Percentiles rank a stretch among this genome's conserved stretches.
Evolutionary conservation across 139 green algal genomes (phyloP).

Genomic region (Chlorella sorokiniana): DNA sequence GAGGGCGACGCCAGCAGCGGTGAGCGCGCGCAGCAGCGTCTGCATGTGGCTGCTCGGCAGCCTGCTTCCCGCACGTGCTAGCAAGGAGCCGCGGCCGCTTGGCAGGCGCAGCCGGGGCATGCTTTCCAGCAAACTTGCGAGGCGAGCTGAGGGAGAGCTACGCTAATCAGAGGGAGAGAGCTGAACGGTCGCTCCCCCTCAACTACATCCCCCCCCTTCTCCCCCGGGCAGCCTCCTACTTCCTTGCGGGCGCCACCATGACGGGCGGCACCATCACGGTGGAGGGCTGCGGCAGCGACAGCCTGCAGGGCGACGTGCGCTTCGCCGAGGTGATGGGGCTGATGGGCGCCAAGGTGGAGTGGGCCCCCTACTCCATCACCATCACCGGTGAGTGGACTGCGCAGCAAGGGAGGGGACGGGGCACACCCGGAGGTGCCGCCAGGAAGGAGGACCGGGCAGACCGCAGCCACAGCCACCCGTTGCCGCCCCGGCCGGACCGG

Average conservation of each 20-base stretch:
- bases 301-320: conserved; percentile 90
- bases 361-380: conserved; percentile 89
- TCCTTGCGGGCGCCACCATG: conserved; percentile 94
- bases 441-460: too few relatives aligned
- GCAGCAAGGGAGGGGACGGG: too few relatives aligned
- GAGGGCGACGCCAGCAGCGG: conserved; percentile 94
- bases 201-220: neutral
- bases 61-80: neutral
- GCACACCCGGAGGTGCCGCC: too few relatives aligned
- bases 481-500: too few relatives aligned
- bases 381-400: conserved; percentile 77
- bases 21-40: neutral
- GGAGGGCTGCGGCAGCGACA: conserved; percentile 92
- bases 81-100: too few relatives aligned
- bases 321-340: conserved; percentile 97
- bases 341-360: conserved; percentile 95
- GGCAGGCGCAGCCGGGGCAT: too few relatives aligned
- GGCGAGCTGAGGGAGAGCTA: too few relatives aligned
- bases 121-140: too few relatives aligned
- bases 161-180: too few relatives aligned
- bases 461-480: too few relatives aligned
- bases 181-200: too few relatives aligned
- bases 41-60: neutral
- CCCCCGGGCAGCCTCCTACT: conserved; percentile 87
- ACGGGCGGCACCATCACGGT: conserved; percentile 91